Conservation (phyloP, 306 rosid species). For the Inga oerstediana region DNA sequence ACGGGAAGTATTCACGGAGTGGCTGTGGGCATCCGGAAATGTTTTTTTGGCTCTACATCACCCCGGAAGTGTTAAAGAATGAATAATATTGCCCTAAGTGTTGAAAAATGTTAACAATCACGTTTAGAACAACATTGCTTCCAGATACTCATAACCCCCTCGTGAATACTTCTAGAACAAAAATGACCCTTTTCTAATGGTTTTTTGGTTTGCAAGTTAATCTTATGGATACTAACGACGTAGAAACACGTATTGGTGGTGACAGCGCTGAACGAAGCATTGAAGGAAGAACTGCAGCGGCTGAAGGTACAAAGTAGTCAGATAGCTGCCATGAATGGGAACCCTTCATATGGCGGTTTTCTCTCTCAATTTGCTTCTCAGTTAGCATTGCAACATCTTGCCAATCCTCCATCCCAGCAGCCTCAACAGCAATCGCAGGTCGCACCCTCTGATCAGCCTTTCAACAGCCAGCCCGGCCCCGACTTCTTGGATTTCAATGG, state of each 20-base stretch:
- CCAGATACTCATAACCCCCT: too few species aligned
- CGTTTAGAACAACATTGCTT: too few species aligned
- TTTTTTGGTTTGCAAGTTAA: background rate
- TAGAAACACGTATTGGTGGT: background rate
- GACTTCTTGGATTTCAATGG: constrained; percentile 63
- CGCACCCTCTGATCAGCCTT: constrained; percentile 44
- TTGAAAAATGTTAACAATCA: too few species aligned
- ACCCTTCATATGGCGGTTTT: constrained; percentile 59
- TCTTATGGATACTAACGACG: background rate
- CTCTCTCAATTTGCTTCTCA: constrained; percentile 69
- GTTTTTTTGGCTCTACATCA: too few species aligned
- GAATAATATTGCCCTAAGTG: too few species aligned
- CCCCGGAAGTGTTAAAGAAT: too few species aligned
- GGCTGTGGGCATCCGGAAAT: too few species aligned
- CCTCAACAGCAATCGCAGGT: constrained; percentile 53
- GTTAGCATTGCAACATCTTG: constrained; percentile 51
- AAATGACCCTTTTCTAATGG: too few species aligned
- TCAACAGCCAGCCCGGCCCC: constrained; percentile 49
- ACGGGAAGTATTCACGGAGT: too few species aligned
- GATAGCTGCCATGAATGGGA: constrained; percentile 49
- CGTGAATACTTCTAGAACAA: too few species aligned
- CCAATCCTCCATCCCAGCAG: constrained; percentile 46
- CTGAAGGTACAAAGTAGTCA: constrained; percentile 70
- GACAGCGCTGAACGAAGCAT: constrained; percentile 77
- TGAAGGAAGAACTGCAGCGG: constrained; percentile 85